These are phyloP conservation scores for Quercus phellos DNA, from an alignment of 331 rosid genomes.

Conservation along the genomic window DNA sequence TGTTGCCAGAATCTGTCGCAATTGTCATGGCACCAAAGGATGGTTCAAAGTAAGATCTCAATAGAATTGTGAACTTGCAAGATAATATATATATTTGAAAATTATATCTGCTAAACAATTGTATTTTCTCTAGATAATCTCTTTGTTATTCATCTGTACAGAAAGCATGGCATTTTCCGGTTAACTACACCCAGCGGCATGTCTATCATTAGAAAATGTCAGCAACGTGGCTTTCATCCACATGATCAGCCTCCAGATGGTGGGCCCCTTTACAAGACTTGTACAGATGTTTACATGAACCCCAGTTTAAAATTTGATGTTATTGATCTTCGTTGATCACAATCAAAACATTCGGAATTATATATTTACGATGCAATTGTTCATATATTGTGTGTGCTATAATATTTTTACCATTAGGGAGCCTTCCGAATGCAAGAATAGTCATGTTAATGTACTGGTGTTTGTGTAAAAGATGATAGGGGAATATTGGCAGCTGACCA, in stretches of 20 bases:
- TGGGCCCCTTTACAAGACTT: conserved; percentile 69
- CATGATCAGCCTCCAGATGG: conserved; percentile 85
- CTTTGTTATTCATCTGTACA: conserved; percentile 30
- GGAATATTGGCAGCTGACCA: conserved; percentile 26
- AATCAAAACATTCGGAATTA: background rate
- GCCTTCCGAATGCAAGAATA: conserved; percentile 12
- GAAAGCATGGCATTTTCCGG: conserved; percentile 92
- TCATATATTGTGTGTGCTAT: conserved; percentile 21
- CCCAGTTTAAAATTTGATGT: conserved; percentile 80
- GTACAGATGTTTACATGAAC: conserved; percentile 94
- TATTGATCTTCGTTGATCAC: conserved; percentile 77
- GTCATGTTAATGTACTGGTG: conserved; percentile 14
- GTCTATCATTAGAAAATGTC: conserved; percentile 84
- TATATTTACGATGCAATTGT: conserved; percentile 32
- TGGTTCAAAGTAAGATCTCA: conserved; percentile 49
- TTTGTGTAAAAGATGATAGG: conserved; percentile 15
- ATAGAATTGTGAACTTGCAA: background rate
- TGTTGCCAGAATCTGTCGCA: conserved; percentile 97
- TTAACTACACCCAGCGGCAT: conserved; percentile 89
- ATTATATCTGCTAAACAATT: background rate
- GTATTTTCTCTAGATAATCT: background rate
- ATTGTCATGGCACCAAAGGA: conserved; percentile 96
- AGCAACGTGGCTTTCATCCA: conserved; percentile 87
- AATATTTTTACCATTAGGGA: conserved; percentile 19
- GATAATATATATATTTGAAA: background rate